phyloP scores from a whole-genome alignment of 345 rosid species.

The Populus euphratica region DNA sequence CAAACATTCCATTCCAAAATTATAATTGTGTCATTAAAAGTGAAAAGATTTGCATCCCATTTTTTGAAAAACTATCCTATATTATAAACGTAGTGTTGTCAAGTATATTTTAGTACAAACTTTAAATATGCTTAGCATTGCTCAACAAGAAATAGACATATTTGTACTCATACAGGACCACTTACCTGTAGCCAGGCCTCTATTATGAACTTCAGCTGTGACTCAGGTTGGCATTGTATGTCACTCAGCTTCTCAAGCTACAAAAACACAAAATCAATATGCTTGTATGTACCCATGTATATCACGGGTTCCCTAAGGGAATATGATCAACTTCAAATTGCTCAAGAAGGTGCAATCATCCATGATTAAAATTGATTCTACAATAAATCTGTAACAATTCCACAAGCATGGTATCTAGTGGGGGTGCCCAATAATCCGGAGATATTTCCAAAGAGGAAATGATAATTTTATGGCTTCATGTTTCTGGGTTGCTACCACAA shows the following conservation, averaged over 20 bases:
- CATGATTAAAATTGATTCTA: not conserved
- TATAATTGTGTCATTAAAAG: not conserved
- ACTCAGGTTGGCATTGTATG: slow-evolving; percentile 33
- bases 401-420: not conserved
- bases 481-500: not conserved
- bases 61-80: not conserved
- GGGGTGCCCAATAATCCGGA: not conserved
- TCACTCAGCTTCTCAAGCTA: slow-evolving; percentile 39
- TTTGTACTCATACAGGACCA: not conserved
- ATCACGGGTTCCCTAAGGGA: not conserved
- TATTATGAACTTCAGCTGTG: slow-evolving; percentile 33
- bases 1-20: not conserved
- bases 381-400: not conserved
- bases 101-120: not conserved
- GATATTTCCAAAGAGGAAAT: not conserved
- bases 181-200: slow-evolving; percentile 38
- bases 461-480: not conserved
- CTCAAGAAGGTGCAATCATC: not conserved
- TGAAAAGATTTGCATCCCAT: not conserved
- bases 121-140: not conserved
- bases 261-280: slow-evolving; percentile 3
- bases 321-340: not conserved
- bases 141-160: not conserved
- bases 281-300: not conserved
- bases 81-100: not conserved